Evolutionary conservation across 192 early-diverging fungal genomes (phyloP), one percentile per base, ranked within the genome.

Genomic region (Coemansia furcata): DNA sequence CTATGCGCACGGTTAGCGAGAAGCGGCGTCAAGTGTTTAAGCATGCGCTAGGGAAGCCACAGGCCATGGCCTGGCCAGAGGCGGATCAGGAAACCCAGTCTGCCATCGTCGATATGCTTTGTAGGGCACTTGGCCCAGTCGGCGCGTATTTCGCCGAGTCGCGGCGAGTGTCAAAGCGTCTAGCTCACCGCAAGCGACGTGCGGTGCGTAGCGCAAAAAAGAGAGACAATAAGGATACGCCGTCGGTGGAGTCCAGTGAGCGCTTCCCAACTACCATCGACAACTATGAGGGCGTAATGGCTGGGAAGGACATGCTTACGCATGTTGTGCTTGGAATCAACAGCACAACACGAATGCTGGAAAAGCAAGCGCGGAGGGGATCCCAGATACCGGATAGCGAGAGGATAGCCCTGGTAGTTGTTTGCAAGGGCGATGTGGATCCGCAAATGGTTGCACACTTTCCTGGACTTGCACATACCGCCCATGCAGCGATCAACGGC

Each of bases 21-120:
- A 66, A 66, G 62, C 58, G 68, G 21, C 79, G 74, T 7, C 67
- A 66, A 23, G 74, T 82, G 49, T 73, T 82, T 57, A 82, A 82
- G 58, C 74, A 82, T 38, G 74, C 71, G 1, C 67, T 82, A 10
- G 79, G 72, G 38, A 76, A 73, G 49, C 79, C 79, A 2, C 76
- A 73, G 35, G 64, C 71, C 2, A 82, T 71, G 33, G 23, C 35
- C 3, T 82, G 79, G 79, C 79, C 79, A 11, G 49, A 67, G 3
- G 65, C 49, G 9, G 58, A 50, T 12, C 55, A 44, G 30, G 57
- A 60, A 12, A 39, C 59, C 1, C 71, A 73, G n/a, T 37, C 29
- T 10, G 68, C 44, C 7, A 68, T 82, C 19, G 33, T 76, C 2
- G 55, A 68, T 37, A 17, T 49, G 26, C 61, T 82, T 3, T 82